Base-by-base conservation (phyloP, 192 early-diverging fungal genomes). In the Phlyctochytrium bullatum region DNA sequence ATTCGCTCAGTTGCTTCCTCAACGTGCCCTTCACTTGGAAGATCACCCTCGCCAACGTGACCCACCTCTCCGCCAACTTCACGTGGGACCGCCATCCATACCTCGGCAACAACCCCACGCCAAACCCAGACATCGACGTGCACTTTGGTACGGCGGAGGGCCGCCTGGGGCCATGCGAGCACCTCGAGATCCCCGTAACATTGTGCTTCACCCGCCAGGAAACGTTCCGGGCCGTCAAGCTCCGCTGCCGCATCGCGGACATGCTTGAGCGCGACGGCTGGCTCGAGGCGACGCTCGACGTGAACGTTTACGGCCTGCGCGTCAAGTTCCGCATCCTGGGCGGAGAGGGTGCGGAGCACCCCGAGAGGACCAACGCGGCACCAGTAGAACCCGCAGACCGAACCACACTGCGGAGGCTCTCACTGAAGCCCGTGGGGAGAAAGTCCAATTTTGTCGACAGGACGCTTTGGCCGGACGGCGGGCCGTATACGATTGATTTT, bases 261-360 rank as follows among this genome's bases (percentile, higher is more conserved):
- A 83, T 83, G 82, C 73, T 77, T 2, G 76, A 81, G 68, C 32
- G 73, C 32, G 56, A 73, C 35, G 79, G 78, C 1, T 27, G 62
- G 1, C 3, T 80, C n/a, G 65, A 35, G 23, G 64, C 68, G 24
- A 64, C 24, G 50, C 40, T 83, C 12, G 31, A 67, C 3, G 52
- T 65, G 24, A 47, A 74, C 25, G 78, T 76, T 1, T 28, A 24
- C 17, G 78, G 73, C 2, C 60, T 79, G 10, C 36, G 62, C 2
- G 73, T 80, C 14, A 47, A 62, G 28, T 72, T 66, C 33, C 12
- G 29, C 27, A 66, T 66, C 2, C 71, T 29, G 4, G 71, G 47
- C 16, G n/a, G n/a, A n/a, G n/a, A n/a, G n/a, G n/a, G n/a, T n/a
- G n/a, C n/a, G n/a, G n/a, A n/a, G n/a, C n/a, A n/a, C n/a, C n/a